phyloP scores from a whole-genome alignment of 139 green algal species.

The Micractinium conductrix region DNA sequence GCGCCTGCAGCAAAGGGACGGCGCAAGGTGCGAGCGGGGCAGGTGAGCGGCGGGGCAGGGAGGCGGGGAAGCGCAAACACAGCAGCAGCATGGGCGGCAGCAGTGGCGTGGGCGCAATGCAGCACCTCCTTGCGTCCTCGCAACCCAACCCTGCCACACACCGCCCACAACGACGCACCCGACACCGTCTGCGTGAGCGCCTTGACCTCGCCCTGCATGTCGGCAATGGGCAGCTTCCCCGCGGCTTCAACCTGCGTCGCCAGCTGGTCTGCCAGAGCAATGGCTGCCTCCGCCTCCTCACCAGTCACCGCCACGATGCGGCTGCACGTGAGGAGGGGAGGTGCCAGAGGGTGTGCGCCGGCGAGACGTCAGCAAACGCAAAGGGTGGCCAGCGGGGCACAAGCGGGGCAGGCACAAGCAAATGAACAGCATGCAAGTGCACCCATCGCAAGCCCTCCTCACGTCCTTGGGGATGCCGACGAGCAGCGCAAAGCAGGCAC shows the following conservation, averaged over 20 bases:
- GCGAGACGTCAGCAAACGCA: no score
- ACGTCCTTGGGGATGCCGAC: background rate
- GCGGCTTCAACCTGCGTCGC: slow-evolving; percentile 53
- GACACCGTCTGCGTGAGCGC: slow-evolving; percentile 50
- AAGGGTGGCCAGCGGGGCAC: no score
- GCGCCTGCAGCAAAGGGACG: slow-evolving; percentile 46
- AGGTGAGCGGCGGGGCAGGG: background rate
- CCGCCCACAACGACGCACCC: slow-evolving; percentile 5
- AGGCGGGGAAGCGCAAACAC: background rate
- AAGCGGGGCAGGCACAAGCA: no score
- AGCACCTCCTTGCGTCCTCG: no score
- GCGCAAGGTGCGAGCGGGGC: slow-evolving; percentile 22
- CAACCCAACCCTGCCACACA: background rate
- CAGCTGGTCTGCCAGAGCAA: slow-evolving; percentile 72
- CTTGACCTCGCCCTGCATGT: slow-evolving; percentile 60
- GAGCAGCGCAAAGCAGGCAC: background rate
- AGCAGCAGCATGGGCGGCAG: no score
- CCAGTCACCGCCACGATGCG: slow-evolving; percentile 91
- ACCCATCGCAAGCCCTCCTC: no score
- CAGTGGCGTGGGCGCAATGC: no score
- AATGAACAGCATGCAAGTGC: no score
- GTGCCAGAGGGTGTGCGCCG: background rate
- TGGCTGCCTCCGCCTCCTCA: slow-evolving; percentile 73
- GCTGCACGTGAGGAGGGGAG: slow-evolving; percentile 32
- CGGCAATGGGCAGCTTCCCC: slow-evolving; percentile 27